Conservation (phyloP, 2,329 filamentous ascomycete genomes). For the Diaporthe helianthi region DNA sequence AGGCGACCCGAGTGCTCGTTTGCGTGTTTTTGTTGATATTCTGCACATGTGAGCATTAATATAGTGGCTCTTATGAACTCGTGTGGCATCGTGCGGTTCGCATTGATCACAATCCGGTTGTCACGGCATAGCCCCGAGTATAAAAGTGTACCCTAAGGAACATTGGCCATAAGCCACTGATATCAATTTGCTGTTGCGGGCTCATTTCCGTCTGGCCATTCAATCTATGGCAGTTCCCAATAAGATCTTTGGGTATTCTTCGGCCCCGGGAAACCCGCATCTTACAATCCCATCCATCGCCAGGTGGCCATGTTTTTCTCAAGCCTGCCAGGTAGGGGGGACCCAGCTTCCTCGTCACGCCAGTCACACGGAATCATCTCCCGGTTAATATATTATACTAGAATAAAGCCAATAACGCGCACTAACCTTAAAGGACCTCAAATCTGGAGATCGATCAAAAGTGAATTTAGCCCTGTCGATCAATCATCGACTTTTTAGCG, state of each 20-base stretch:
- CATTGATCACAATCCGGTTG: neutral
- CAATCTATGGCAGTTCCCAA: neutral
- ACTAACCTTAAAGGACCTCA: neutral
- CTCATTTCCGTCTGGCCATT: neutral
- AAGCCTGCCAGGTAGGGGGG: neutral
- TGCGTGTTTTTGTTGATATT: neutral
- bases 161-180: neutral
- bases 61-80: neutral
- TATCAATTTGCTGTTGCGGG: neutral
- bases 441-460: neutral
- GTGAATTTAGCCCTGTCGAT: constrained; percentile 22
- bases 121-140: neutral
- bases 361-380: constrained; percentile 1
- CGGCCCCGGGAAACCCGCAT: neutral
- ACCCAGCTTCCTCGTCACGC: neutral
- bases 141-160: neutral
- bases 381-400: neutral
- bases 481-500: neutral
- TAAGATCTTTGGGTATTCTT: neutral
- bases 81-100: neutral
- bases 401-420: neutral
- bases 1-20: neutral
- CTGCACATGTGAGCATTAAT: no score
- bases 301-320: no score
- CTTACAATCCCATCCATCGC: no score